These are phyloP conservation scores for Hyaloperonospora brassicae DNA, from an alignment of 352 stramenopile species.

Conservation along the genomic window DNA sequence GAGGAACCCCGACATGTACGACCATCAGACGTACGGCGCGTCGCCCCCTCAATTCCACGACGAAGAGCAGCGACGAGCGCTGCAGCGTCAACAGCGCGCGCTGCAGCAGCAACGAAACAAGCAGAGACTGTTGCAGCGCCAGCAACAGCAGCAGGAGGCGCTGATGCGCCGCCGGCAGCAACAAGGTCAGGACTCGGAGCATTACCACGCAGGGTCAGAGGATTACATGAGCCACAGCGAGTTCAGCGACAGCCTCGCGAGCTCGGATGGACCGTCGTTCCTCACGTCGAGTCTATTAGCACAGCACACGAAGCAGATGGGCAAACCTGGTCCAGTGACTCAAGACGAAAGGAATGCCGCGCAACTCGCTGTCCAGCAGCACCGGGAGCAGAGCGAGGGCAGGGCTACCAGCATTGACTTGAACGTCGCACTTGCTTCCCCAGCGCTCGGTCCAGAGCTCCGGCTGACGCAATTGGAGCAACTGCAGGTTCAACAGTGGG, in stretches of 20 bases:
- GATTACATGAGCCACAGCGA: constrained; percentile 20
- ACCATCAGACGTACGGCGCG: constrained; percentile 13
- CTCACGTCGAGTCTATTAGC: constrained; percentile 46
- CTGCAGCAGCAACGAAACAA: constrained; percentile 26
- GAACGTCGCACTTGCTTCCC: background rate
- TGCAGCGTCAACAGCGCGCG: constrained; percentile 28
- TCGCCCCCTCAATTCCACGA: constrained; percentile 19
- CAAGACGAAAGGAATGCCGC: constrained; percentile 13
- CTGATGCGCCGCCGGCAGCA: constrained; percentile 14
- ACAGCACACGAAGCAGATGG: constrained; percentile 45
- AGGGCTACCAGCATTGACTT: background rate
- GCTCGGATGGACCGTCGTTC: constrained; percentile 16
- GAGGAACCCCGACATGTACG: constrained; percentile 24
- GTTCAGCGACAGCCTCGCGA: constrained; percentile 16
- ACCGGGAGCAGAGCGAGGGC: constrained; percentile 5
- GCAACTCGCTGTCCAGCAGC: constrained; percentile 10
- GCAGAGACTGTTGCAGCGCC: constrained; percentile 19
- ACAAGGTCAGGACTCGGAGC: constrained; percentile 9
- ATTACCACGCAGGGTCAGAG: constrained; percentile 10
- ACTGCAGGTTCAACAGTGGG: constrained; percentile 24
- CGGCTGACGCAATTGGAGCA: constrained; percentile 24
- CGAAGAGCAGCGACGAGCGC: constrained; percentile 15
- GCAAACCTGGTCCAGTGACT: constrained; percentile 32
- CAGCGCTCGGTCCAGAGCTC: constrained; percentile 13
- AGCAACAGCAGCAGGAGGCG: constrained; percentile 24